phyloP scores from a whole-genome alignment of 179 eudicot genomes.

The Heliamphora pulchella region DNA sequence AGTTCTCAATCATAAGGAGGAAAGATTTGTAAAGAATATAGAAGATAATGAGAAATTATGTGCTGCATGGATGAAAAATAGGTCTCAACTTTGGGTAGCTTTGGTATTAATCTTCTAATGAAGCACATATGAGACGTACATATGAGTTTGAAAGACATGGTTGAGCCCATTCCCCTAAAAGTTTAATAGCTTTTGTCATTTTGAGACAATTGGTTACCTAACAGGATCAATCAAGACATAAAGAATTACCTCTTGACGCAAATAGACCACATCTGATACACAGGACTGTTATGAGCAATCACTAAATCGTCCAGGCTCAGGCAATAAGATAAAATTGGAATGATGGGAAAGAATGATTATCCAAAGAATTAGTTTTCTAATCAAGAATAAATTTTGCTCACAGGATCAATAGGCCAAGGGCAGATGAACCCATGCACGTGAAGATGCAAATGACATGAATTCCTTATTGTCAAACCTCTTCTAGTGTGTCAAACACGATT shows the following conservation, averaged over 20 bases:
- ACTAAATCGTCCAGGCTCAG: not conserved
- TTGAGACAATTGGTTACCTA: not conserved
- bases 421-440: not conserved
- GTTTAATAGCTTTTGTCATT: not conserved
- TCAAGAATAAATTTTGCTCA: constrained; percentile 7
- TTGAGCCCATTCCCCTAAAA: not conserved
- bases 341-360: not conserved
- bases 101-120: not conserved
- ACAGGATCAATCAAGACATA: not conserved
- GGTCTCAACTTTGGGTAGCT: not conserved
- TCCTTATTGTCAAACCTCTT: not conserved
- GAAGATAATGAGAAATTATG: not conserved
- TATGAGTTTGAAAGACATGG: not conserved
- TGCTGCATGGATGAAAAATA: not conserved
- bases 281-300: not conserved
- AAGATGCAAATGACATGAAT: not conserved
- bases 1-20: not conserved
- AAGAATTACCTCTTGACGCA: not conserved
- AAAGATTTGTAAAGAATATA: not conserved
- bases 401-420: not conserved
- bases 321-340: not conserved
- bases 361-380: not conserved
- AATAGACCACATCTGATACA: not conserved
- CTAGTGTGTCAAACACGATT: not conserved
- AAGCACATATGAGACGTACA: not conserved